Percentiles rank a stretch among this genome's conserved stretches.
These are phyloP conservation scores for Trichoderma breve DNA, from an alignment of 2,329 filamentous ascomycete genomes.

Conservation along the genomic window DNA sequence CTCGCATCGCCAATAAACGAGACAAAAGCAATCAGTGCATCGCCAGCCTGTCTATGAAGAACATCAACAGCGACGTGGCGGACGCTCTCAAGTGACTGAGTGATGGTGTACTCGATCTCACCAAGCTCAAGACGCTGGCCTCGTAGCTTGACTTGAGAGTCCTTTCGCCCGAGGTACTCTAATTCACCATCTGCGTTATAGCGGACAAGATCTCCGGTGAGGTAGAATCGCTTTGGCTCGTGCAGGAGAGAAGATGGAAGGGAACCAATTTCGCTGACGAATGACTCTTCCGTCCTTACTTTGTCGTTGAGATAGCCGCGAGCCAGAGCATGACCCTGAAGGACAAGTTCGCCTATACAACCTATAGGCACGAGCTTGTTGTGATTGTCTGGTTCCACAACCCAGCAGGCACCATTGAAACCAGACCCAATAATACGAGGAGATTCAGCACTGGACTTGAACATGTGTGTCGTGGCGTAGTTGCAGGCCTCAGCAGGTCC, in stretches of 20 bases:
- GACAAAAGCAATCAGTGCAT: constrained; percentile 16
- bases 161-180: constrained; percentile 49
- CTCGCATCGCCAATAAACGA: not conserved
- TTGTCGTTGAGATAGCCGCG: constrained; percentile 46
- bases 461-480: constrained; percentile 3
- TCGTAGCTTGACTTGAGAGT: constrained; percentile 55
- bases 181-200: constrained; percentile 40
- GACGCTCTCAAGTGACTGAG: not conserved
- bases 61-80: constrained; percentile 12
- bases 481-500: constrained; percentile 43
- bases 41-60: not conserved
- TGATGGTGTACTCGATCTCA: constrained; percentile 24
- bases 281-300: constrained; percentile 44
- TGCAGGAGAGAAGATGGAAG: not conserved
- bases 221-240: constrained; percentile 34
- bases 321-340: constrained; percentile 45
- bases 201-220: constrained; percentile 45
- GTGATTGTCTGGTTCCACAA: constrained; percentile 25
- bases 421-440: constrained; percentile 14
- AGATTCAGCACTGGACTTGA: not conserved
- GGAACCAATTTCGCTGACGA: constrained; percentile 41
- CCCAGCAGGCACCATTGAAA: constrained; percentile 23
- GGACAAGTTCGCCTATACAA: constrained; percentile 32
- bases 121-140: constrained; percentile 53
- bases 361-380: constrained; percentile 27